Base-by-base conservation (phyloP, 2,329 filamentous ascomycete species). In the Geosmithia flava region DNA sequence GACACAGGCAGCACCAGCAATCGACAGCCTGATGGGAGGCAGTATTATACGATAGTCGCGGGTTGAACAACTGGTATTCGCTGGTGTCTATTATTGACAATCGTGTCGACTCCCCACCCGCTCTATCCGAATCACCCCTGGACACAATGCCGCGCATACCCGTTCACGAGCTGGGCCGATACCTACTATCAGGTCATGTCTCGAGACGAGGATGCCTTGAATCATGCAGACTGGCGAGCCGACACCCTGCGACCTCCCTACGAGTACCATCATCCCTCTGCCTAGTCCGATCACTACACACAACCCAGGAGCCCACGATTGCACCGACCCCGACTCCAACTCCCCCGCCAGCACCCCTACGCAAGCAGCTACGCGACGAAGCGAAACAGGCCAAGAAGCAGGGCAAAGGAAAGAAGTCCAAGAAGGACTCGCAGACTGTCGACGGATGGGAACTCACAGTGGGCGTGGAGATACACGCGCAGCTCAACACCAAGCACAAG, bases 381-480 rank as follows among this genome's bases (percentile, higher is more conserved):
- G 79, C 66, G 29, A 87, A 87, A 59, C 75, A 83, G 56, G 67
- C 85, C 49, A 87, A 87, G 58, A 82, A 84, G 46, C 73, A 81
- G 49, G 76, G 65, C 13, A 68, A 68, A 49, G 76, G 64, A 11
- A 67, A 68, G 49, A 68, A 70, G 52, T 64, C 66, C 46, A 74
- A 74, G 53, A 59, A 56, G 27, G 61, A 67, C 37, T 62, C 59
- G 2, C 76, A 80, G 60, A 73, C 69, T 17, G 76, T 78, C 1
- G 67, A 73, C 6, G 81, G 82, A 33, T 98, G 93, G 93, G 87
- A 96, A 64, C 71, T 97, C 58, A 96, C 91, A 0, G 88, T 97
- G 27, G 93, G 93, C 52, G 90, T 98, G 55, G 93, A 98, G 69
- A 93, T 98, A 53, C 93, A 98, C 62, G 93, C 93, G 19, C 91